phyloP scores from a whole-genome alignment of 805 yeast species.

The Candida tammaniensis region DNA sequence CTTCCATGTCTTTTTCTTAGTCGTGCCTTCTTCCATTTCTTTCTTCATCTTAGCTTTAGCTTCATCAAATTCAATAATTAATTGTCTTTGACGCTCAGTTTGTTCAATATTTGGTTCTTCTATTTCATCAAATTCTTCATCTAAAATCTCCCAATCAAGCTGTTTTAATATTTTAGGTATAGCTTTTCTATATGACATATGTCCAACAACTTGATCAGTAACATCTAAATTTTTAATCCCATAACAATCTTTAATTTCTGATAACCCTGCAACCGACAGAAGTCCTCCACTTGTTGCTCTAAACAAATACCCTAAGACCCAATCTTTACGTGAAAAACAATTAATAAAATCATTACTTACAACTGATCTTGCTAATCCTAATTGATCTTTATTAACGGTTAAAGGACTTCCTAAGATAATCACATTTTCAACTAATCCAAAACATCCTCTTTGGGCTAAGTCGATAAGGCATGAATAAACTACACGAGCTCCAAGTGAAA shows the following conservation, averaged over 20 bases:
- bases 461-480: conserved; percentile 87
- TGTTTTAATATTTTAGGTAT: conserved; percentile 76
- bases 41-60: conserved; percentile 63
- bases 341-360: conserved; percentile 88
- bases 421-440: conserved; percentile 86
- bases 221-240: conserved; percentile 85
- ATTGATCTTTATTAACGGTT: conserved; percentile 73
- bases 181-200: conserved; percentile 94
- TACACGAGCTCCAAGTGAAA: conserved; percentile 89
- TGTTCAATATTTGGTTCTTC: conserved; percentile 94
- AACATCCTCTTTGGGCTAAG: conserved; percentile 79
- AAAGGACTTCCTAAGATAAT: conserved; percentile 85
- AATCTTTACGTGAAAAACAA: conserved; percentile 88
- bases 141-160: conserved; percentile 75
- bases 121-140: conserved; percentile 91
- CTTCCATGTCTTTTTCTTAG: conserved; percentile 44
- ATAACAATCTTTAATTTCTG: conserved; percentile 60
- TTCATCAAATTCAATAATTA: conserved; percentile 82
- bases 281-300: conserved; percentile 96
- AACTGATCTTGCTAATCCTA: conserved; percentile 74
- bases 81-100: conserved; percentile 75
- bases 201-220: conserved; percentile 86
- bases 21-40: conserved; percentile 28
- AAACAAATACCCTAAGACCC: conserved; percentile 93
- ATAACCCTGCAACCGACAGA: conserved; percentile 85